Percentiles rank a stretch among this genome's conserved stretches.
phyloP scores from a whole-genome alignment of 2,329 filamentous ascomycete species.

The Phyllosticta citriasiana region DNA sequence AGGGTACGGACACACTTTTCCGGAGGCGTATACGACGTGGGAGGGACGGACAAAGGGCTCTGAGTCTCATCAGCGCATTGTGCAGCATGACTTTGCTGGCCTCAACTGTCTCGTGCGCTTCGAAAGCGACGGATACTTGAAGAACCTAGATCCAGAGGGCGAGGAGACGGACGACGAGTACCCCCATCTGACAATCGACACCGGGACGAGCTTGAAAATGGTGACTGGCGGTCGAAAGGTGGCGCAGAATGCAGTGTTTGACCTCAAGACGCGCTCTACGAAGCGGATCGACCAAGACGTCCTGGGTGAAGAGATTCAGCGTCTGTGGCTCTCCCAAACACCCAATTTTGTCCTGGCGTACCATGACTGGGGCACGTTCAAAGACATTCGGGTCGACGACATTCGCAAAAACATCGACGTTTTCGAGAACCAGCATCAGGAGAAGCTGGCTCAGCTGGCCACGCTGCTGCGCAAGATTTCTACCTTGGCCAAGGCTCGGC shows the following conservation, averaged over 20 bases:
- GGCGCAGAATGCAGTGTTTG: conserved; percentile 39
- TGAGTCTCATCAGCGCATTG: conserved; percentile 50
- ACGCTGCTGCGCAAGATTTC: conserved; percentile 24
- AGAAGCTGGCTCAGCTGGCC: conserved; percentile 19
- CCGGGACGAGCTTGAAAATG: conserved; percentile 13
- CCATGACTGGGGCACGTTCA: conserved; percentile 36
- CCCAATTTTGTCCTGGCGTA: conserved; percentile 44
- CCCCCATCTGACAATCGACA: background rate
- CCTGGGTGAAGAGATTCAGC: conserved; percentile 33
- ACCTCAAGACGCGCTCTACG: conserved; percentile 41
- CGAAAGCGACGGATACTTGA: conserved; percentile 48
- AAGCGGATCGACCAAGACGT: conserved; percentile 21
- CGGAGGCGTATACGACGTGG: conserved; percentile 57
- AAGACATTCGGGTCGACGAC: conserved; percentile 31
- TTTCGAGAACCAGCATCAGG: conserved; percentile 35
- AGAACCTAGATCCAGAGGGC: conserved; percentile 8
- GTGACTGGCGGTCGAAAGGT: conserved; percentile 19
- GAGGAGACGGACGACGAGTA: background rate
- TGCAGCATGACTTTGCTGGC: conserved; percentile 49
- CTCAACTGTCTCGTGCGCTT: conserved; percentile 45
- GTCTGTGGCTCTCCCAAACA: conserved; percentile 43
- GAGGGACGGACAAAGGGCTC: conserved; percentile 44
- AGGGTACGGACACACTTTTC: conserved; percentile 59
- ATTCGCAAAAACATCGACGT: conserved; percentile 24
- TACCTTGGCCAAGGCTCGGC: conserved; percentile 16